Conservation (phyloP, 352 stramenopile species). For the Peronospora tabacina region DNA sequence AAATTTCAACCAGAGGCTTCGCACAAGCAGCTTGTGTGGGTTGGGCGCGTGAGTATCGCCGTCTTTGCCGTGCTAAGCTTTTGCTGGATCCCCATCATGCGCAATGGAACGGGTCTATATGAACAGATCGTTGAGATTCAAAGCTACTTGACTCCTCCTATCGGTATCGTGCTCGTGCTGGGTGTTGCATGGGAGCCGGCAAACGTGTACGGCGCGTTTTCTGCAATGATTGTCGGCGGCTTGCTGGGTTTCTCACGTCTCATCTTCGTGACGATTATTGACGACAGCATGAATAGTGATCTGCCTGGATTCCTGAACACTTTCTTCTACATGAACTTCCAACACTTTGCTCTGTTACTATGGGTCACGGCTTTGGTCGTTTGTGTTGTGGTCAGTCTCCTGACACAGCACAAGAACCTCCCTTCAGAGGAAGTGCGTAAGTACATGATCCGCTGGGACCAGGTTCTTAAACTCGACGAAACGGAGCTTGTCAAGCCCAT, state of each 20-base stretch:
- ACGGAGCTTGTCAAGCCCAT: slow-evolving; percentile 42
- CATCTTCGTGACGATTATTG: slow-evolving; percentile 53
- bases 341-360: slow-evolving; percentile 55
- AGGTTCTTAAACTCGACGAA: slow-evolving; percentile 45
- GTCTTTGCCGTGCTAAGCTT: slow-evolving; percentile 46
- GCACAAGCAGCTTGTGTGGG: slow-evolving; percentile 53
- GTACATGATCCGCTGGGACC: slow-evolving; percentile 48
- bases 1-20: slow-evolving; percentile 41
- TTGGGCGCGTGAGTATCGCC: slow-evolving; percentile 44
- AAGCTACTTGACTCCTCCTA: slow-evolving; percentile 52
- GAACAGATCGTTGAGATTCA: slow-evolving; percentile 57
- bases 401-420: slow-evolving; percentile 35
- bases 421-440: slow-evolving; percentile 30
- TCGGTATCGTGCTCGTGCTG: slow-evolving; percentile 54
- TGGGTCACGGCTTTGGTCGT: slow-evolving; percentile 41
- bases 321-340: slow-evolving; percentile 71
- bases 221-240: slow-evolving; percentile 42
- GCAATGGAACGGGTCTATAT: slow-evolving; percentile 49
- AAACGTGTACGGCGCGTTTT: slow-evolving; percentile 43
- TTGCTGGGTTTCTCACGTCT: slow-evolving; percentile 38
- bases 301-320: slow-evolving; percentile 36
- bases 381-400: slow-evolving; percentile 45
- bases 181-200: slow-evolving; percentile 44
- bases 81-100: slow-evolving; percentile 61
- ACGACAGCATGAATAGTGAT: slow-evolving; percentile 34